Evolutionary conservation across 345 rosid species (phyloP), one percentile per base, ranked within the genome.

Genomic region (Lenwebbia sp.): DNA sequence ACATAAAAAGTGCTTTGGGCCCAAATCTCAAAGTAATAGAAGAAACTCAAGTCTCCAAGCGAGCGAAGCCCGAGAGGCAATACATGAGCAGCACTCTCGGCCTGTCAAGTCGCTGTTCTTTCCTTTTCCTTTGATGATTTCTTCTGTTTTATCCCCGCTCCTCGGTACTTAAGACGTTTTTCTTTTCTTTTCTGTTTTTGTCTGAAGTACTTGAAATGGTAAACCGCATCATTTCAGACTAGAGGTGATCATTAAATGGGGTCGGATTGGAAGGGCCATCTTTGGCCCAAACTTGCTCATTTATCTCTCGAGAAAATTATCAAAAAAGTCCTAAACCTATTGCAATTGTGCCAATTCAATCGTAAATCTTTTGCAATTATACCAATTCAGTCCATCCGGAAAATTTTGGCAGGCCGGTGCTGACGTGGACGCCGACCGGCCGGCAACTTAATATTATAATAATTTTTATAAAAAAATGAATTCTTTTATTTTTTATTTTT

Each of bases 201-300:
- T 28, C 15, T 30, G 11, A 33, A 15, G 23, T 65, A 65, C 21
- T 30, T 65, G 17, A 65, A 30, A 65, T 10, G 78, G 44, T 65
- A 65, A 19, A 5, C 19, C 25, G 7, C 47, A 5, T 40, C 78
- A 19, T 70, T 65, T 70, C 44, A 9, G 22, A 33, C 6, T 2
- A 70, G 78, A 33, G 47, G 47, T 33, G 47, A 70, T 19, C 47
- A 70, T 5, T 33, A 33, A 19, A 65, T 0, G 1, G 23, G 76
- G 44, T 33, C 3, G 1, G 3, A 33, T 33, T 1, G 37, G 2
- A 62, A 62, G 25, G 25, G 25, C n/a, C n/a, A n/a, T n/a, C n/a
- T n/a, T n/a, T n/a, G n/a, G 0, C 0, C 3, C 6, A 33, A 33
- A 17, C 2, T 17, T 6, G 0, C 0, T 0, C 6, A 70, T 33